Evolutionary conservation across 352 stramenopile species (phyloP).

Genomic region (Phytophthora constricta): DNA sequence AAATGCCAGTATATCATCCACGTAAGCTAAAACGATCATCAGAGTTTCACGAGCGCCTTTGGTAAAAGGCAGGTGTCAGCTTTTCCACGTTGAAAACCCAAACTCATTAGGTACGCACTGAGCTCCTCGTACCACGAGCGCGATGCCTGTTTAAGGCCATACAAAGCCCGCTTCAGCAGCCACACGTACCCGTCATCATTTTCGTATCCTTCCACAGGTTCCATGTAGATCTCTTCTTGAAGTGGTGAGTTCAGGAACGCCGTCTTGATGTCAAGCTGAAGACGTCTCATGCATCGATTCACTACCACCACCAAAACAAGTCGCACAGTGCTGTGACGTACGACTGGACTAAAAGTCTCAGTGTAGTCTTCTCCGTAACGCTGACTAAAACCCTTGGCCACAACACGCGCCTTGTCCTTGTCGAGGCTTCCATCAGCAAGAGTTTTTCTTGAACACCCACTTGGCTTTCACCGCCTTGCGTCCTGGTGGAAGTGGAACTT

Average conservation of each 20-base stretch:
- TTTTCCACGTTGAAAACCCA: constrained; percentile 14
- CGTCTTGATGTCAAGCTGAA: constrained; percentile 19
- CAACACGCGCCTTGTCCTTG: constrained; percentile 41
- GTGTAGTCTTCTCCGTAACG: constrained; percentile 33
- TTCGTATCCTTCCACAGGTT: neutral
- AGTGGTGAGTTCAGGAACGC: constrained; percentile 16
- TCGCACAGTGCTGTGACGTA: constrained; percentile 21
- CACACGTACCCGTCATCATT: constrained; percentile 19
- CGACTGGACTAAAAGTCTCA: constrained; percentile 39
- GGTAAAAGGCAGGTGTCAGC: constrained; percentile 31
- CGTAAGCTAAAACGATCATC: constrained; percentile 29
- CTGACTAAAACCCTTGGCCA: constrained; percentile 16
- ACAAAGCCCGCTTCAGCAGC: constrained; percentile 28
- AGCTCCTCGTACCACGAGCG: constrained; percentile 28
- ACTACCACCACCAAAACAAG: constrained; percentile 15
- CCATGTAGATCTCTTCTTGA: constrained; percentile 12
- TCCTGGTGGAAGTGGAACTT: neutral
- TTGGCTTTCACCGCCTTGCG: neutral
- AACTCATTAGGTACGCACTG: constrained; percentile 12
- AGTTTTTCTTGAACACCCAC: neutral
- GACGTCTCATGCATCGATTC: neutral
- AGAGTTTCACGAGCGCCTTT: neutral
- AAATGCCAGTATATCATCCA: constrained; percentile 32
- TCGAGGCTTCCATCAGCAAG: constrained; percentile 24
- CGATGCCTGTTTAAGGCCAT: constrained; percentile 35